A percentile compares a stretch with the other conserved stretches of the same genome.
These are phyloP conservation scores for Erysimum cheiranthoides DNA, from an alignment of 345 rosid genomes.

Conservation along the genomic window DNA sequence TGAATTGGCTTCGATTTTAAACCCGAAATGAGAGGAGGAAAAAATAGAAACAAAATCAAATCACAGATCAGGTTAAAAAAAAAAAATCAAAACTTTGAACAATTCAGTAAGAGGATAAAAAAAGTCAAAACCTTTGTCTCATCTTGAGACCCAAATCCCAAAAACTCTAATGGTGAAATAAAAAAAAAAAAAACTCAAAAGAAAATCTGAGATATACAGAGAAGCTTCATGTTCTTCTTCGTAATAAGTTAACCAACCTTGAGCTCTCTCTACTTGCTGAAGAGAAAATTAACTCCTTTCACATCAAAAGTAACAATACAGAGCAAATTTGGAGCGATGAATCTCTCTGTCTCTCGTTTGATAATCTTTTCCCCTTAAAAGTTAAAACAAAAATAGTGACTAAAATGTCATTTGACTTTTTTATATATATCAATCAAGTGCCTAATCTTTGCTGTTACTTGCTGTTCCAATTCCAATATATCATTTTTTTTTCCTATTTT, in stretches of 20 bases:
- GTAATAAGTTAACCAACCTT: slow-evolving; percentile 27
- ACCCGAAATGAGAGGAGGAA: slow-evolving; percentile 8
- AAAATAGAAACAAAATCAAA: slow-evolving; percentile 7
- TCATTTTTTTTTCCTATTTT: background rate
- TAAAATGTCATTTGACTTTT: slow-evolving; percentile 44
- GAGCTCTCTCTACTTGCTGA: background rate
- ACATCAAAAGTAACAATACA: slow-evolving; percentile 27
- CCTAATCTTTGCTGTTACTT: slow-evolving; percentile 47
- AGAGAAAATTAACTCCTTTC: slow-evolving; percentile 23
- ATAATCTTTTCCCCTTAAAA: slow-evolving; percentile 24
- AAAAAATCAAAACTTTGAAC: slow-evolving; percentile 6
- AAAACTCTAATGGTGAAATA: background rate
- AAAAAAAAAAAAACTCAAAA: background rate
- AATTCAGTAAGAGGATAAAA: slow-evolving; percentile 28
- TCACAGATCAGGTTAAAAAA: slow-evolving; percentile 28
- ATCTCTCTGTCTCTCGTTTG: slow-evolving; percentile 15
- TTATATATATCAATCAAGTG: slow-evolving; percentile 24
- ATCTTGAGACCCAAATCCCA: slow-evolving; percentile 39
- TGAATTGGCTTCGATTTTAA: slow-evolving; percentile 10
- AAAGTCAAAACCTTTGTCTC: slow-evolving; percentile 44
- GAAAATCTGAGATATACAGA: slow-evolving; percentile 7
- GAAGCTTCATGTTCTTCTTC: slow-evolving; percentile 28
- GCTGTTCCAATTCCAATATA: slow-evolving; percentile 41
- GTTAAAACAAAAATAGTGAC: slow-evolving; percentile 6
- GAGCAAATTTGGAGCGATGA: slow-evolving; percentile 8